Percentiles rank a stretch among this genome's conserved stretches.
These are phyloP conservation scores for Diospyros kaki DNA, from an alignment of 148 eudicot species.

Conservation along the genomic window DNA sequence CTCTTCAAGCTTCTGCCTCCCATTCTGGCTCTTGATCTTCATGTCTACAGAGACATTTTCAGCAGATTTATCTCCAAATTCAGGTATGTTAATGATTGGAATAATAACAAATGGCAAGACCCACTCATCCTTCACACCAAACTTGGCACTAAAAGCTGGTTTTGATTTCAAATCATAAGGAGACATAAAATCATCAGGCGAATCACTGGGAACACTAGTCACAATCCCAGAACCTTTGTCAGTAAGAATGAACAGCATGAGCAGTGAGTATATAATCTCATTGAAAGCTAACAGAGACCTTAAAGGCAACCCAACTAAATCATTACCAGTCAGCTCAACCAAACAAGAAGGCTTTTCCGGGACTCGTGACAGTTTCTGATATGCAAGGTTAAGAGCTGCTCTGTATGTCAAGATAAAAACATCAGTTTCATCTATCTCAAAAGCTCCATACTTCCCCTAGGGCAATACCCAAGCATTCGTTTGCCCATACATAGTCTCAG, in stretches of 20 bases:
- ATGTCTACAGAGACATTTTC: constrained; percentile 67
- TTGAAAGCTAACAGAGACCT: constrained; percentile 58
- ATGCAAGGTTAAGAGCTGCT: constrained; percentile 69
- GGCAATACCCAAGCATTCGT: constrained; percentile 82
- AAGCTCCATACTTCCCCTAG: constrained; percentile 69
- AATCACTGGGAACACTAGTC: constrained; percentile 81
- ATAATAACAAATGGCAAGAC: constrained; percentile 60
- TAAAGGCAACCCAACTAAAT: constrained; percentile 65
- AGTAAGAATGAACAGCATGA: constrained; percentile 66
- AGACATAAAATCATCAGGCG: constrained; percentile 78
- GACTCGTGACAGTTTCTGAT: constrained; percentile 50
- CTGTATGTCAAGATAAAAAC: constrained; percentile 51
- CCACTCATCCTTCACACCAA: constrained; percentile 71
- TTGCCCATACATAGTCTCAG: constrained; percentile 81
- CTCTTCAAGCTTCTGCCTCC: constrained; percentile 72
- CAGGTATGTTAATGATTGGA: constrained; percentile 70
- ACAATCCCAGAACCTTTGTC: constrained; percentile 83
- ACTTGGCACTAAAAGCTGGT: constrained; percentile 57
- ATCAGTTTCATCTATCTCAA: constrained; percentile 64
- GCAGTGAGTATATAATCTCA: constrained; percentile 58
- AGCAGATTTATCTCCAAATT: constrained; percentile 68
- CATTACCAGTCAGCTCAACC: constrained; percentile 67
- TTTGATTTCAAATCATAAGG: constrained; percentile 61
- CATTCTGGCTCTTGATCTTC: constrained; percentile 78
- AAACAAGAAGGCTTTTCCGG: constrained; percentile 67